Conservation (phyloP, 2,329 filamentous ascomycete species). For the Fusarium tricinctum region DNA sequence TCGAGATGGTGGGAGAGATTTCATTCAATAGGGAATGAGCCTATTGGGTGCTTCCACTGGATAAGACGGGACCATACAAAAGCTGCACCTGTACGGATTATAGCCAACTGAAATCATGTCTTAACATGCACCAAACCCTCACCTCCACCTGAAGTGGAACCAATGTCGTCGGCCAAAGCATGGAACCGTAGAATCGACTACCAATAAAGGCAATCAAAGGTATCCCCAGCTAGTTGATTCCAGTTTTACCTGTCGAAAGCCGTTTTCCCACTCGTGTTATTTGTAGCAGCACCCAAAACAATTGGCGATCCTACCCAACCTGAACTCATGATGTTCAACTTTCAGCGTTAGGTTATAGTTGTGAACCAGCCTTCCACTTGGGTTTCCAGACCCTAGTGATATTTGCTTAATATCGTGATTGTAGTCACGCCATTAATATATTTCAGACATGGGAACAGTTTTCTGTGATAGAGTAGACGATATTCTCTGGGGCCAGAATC, state of each 20-base stretch:
- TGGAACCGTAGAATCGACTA: conserved; percentile 43
- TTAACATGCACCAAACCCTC: conserved; percentile 45
- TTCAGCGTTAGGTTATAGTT: background rate
- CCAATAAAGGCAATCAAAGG: conserved; percentile 33
- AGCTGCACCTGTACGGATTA: conserved; percentile 41
- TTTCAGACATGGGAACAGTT: conserved; percentile 32
- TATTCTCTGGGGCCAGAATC: conserved; percentile 40
- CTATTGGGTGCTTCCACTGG: conserved; percentile 39
- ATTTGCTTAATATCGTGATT: background rate
- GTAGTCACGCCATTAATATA: conserved; percentile 16
- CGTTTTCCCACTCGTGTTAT: conserved; percentile 15
- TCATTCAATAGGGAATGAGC: conserved; percentile 18
- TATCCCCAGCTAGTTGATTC: conserved; percentile 33
- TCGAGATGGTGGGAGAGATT: conserved; percentile 43
- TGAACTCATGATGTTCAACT: conserved; percentile 6
- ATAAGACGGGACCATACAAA: conserved; percentile 39
- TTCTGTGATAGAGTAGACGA: conserved; percentile 30
- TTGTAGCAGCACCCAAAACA: conserved; percentile 19
- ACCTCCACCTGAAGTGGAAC: conserved; percentile 51
- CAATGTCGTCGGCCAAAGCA: conserved; percentile 41
- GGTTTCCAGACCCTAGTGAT: background rate
- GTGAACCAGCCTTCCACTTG: conserved; percentile 4
- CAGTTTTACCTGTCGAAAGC: conserved; percentile 29
- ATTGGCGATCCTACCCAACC: conserved; percentile 6
- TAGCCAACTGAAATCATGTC: conserved; percentile 43